These are phyloP conservation scores for Amphicarpaea edgeworthii DNA, from an alignment of 306 rosid genomes.

Conservation along the genomic window DNA sequence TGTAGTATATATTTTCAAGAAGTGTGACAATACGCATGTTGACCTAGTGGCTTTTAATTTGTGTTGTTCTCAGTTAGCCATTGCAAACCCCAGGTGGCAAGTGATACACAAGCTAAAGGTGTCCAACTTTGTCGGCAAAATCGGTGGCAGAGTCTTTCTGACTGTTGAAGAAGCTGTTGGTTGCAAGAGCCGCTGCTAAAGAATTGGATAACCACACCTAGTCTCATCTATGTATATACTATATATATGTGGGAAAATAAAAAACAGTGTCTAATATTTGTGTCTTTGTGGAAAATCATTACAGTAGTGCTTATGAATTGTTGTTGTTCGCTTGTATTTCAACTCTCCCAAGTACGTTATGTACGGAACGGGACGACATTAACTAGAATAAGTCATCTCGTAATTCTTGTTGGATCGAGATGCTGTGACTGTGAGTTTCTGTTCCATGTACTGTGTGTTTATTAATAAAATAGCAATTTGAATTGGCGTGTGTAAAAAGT, in stretches of 20 bases:
- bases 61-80: constrained; percentile 58
- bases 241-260: background rate
- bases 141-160: constrained; percentile 68
- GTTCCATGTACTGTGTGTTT: background rate
- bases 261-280: background rate
- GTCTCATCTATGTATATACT: too few species aligned
- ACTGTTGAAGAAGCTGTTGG: constrained; percentile 86
- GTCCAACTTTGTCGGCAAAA: constrained; percentile 64
- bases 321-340: constrained; percentile 22
- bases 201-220: background rate
- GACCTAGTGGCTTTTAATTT: background rate
- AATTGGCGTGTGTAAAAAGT: constrained; percentile 3
- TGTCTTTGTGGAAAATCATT: constrained; percentile 7
- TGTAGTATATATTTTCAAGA: background rate
- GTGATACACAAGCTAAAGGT: constrained; percentile 85
- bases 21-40: background rate
- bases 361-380: constrained; percentile 32
- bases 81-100: constrained; percentile 84
- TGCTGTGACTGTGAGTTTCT: background rate
- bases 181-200: constrained; percentile 44
- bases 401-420: background rate
- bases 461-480: background rate
- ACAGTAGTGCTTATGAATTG: background rate
- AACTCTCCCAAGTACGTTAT: constrained; percentile 26
- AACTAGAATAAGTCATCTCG: constrained; percentile 35